These are phyloP conservation scores for Leccinellum rugosiceps DNA, from an alignment of 768 basidiomycete species.

Conservation along the genomic window DNA sequence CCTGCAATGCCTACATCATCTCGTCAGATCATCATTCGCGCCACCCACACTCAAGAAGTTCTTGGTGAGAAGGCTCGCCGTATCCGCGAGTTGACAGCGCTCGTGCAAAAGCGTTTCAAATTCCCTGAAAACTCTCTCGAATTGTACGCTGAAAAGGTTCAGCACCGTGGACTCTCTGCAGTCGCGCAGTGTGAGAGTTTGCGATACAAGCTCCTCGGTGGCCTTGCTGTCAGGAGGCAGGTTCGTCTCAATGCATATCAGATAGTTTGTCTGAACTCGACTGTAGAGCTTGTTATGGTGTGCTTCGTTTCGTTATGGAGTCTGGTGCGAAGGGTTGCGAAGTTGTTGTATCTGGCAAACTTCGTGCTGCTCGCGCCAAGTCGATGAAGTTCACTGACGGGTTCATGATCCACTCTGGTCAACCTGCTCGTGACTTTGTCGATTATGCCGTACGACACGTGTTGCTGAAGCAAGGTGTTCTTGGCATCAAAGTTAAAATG, in stretches of 20 bases:
- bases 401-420: conserved; percentile 99
- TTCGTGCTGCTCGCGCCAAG: conserved; percentile 99
- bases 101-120: conserved; percentile 99
- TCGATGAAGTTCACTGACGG: conserved; percentile 99
- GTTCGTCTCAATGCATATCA: conserved; percentile 21
- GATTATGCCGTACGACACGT: conserved; percentile 98
- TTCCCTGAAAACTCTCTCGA: conserved; percentile 99
- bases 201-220: conserved; percentile 98
- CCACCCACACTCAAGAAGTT: conserved; percentile 98
- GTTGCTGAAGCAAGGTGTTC: conserved; percentile 95
- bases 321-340: conserved; percentile 99
- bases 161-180: conserved; percentile 95
- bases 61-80: conserved; percentile 99
- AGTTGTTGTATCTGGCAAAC: conserved; percentile 99
- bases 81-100: conserved; percentile 96
- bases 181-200: conserved; percentile 98
- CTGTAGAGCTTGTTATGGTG: conserved; percentile 93
- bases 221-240: conserved; percentile 96
- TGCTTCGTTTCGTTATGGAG: conserved; percentile 99
- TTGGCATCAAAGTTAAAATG: conserved; percentile 99
- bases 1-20: background rate
- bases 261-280: background rate
- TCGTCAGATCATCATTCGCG: conserved; percentile 93
- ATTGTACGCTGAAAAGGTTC: conserved; percentile 99
- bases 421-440: conserved; percentile 94